These are phyloP conservation scores for Penicillium sp. DNA, from an alignment of 2,329 filamentous ascomycete species.

Conservation along the genomic window DNA sequence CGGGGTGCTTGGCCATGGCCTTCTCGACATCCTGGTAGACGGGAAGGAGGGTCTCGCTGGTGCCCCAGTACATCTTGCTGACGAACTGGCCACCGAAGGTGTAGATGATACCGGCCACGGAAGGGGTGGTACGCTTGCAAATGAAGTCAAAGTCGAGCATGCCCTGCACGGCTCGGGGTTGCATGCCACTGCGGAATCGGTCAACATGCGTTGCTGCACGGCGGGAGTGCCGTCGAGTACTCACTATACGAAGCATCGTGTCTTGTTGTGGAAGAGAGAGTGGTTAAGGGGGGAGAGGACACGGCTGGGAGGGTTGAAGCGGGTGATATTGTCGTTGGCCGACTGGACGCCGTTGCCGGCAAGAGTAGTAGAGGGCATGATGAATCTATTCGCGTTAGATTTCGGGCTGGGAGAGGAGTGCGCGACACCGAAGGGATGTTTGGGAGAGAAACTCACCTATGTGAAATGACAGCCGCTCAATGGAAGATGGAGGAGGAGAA, in stretches of 20 bases:
- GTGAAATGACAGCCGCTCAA: slow-evolving; percentile 4
- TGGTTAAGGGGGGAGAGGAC: slow-evolving; percentile 86
- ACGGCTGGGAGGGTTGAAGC: slow-evolving; percentile 89
- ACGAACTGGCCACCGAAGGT: slow-evolving; percentile 99
- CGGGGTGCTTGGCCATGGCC: slow-evolving; percentile 92
- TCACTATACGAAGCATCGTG: slow-evolving; percentile 97
- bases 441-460: neutral
- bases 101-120: slow-evolving; percentile 99
- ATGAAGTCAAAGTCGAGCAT: slow-evolving; percentile 99
- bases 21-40: slow-evolving; percentile 95
- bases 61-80: slow-evolving; percentile 99
- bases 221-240: slow-evolving; percentile 28
- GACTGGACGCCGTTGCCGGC: slow-evolving; percentile 50
- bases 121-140: slow-evolving; percentile 96
- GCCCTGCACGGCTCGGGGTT: slow-evolving; percentile 87
- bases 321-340: slow-evolving; percentile 98
- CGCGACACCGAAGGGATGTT: neutral
- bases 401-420: neutral
- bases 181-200: slow-evolving; percentile 67
- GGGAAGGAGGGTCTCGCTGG: slow-evolving; percentile 95
- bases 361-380: slow-evolving; percentile 56
- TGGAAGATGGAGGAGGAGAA: slow-evolving; percentile 23
- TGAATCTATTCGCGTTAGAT: slow-evolving; percentile 27
- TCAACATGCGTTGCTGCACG: neutral
- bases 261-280: slow-evolving; percentile 98